Conservation (phyloP, 2,329 filamentous ascomycete species). For the Talaromyces sp. region DNA sequence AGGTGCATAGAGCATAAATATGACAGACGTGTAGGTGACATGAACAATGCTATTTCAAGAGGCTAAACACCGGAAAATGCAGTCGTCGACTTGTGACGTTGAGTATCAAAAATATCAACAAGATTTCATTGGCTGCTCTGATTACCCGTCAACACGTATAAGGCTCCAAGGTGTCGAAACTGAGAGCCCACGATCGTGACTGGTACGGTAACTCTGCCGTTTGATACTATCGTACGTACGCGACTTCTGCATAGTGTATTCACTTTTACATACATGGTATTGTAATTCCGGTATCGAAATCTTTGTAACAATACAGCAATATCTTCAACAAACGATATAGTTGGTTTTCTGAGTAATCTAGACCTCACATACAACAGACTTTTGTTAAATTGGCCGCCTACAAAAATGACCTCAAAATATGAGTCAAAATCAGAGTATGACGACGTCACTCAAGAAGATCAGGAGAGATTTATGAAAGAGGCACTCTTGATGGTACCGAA, state of each 20-base stretch:
- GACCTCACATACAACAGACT: background rate
- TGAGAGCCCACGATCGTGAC: background rate
- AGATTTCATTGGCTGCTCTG: background rate
- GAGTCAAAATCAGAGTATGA: background rate
- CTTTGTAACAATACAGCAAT: background rate
- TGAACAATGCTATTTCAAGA: background rate
- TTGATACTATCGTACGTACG: background rate
- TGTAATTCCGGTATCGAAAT: background rate
- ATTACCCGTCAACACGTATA: background rate
- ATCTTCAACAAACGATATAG: background rate
- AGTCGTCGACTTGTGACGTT: background rate
- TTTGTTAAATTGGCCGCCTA: background rate
- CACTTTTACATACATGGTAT: background rate
- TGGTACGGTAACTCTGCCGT: background rate
- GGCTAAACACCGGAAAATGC: background rate
- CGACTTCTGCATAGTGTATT: background rate
- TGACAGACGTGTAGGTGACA: background rate
- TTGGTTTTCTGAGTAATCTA: background rate
- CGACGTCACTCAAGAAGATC: constrained; percentile 27
- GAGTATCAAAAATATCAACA: background rate
- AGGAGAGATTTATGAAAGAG: constrained; percentile 72
- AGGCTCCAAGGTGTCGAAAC: constrained; percentile 9
- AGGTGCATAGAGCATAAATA: background rate
- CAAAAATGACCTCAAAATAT: background rate
- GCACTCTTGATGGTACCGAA: constrained; percentile 73